These are phyloP conservation scores for Myriosclerotinia duriaeana DNA, from an alignment of 2,329 filamentous ascomycete species.

Conservation along the genomic window DNA sequence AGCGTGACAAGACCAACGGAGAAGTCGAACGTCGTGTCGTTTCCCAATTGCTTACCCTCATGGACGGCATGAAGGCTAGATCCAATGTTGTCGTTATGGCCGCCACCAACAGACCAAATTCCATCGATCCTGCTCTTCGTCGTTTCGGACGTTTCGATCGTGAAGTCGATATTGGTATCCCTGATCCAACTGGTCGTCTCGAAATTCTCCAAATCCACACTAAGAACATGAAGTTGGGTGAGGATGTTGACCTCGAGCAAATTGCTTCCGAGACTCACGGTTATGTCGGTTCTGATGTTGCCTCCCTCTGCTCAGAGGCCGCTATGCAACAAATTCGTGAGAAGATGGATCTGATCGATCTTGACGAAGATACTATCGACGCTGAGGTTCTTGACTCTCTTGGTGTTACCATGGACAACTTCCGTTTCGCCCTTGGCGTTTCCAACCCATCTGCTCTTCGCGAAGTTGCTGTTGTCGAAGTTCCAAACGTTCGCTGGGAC, in stretches of 20 bases:
- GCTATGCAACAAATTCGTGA: slow-evolving; percentile 99
- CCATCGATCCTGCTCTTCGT: slow-evolving; percentile 94
- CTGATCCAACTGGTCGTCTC: slow-evolving; percentile 94
- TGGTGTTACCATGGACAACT: slow-evolving; percentile 99
- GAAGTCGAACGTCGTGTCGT: slow-evolving; percentile 98
- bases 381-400: slow-evolving; percentile 97
- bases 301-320: slow-evolving; percentile 96
- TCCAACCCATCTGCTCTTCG: slow-evolving; percentile 98
- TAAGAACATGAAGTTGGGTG: slow-evolving; percentile 99
- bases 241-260: slow-evolving; percentile 94
- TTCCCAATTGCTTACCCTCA: slow-evolving; percentile 92
- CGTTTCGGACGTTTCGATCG: slow-evolving; percentile 99
- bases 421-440: slow-evolving; percentile 95
- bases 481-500: slow-evolving; percentile 99
- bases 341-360: slow-evolving; percentile 99
- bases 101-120: slow-evolving; percentile 97
- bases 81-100: slow-evolving; percentile 99
- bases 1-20: slow-evolving; percentile 99
- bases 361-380: slow-evolving; percentile 98
- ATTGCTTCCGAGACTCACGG: slow-evolving; percentile 98
- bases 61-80: slow-evolving; percentile 99
- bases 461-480: slow-evolving; percentile 98
- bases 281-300: slow-evolving; percentile 98
- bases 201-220: slow-evolving; percentile 99
- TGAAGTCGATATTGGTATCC: slow-evolving; percentile 97